These are phyloP conservation scores for Xylariales sp. DNA, from an alignment of 2,329 filamentous ascomycete species.

Conservation along the genomic window DNA sequence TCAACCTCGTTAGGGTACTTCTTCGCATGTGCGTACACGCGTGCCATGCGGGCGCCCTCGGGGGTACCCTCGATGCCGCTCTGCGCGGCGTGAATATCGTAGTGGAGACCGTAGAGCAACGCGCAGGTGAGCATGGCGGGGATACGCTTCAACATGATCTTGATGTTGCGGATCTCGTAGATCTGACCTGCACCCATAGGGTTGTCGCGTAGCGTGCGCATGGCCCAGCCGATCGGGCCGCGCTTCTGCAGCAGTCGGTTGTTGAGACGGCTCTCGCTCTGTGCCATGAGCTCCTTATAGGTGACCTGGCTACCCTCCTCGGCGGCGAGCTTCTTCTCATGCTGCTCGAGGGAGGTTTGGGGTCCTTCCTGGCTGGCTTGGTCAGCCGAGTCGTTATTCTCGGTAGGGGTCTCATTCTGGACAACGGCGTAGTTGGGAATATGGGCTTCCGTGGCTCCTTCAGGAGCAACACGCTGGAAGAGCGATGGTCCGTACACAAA, in stretches of 20 bases:
- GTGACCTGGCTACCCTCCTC: conserved; percentile 45
- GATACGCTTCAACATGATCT: conserved; percentile 57
- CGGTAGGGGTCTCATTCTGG: conserved; percentile 58
- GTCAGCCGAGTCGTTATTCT: conserved; percentile 29
- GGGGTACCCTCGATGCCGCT: conserved; percentile 66
- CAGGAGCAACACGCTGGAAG: conserved; percentile 52
- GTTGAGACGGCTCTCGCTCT: conserved; percentile 55
- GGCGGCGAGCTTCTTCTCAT: conserved; percentile 39
- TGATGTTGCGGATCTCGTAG: conserved; percentile 71
- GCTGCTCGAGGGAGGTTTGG: conserved; percentile 19
- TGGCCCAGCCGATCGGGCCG: conserved; percentile 77
- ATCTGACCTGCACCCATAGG: conserved; percentile 67
- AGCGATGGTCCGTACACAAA: conserved; percentile 60
- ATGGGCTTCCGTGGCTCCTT: conserved; percentile 46
- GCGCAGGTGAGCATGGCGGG: conserved; percentile 63
- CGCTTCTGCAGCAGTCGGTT: conserved; percentile 56
- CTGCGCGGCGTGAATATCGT: conserved; percentile 78
- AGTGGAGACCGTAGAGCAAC: conserved; percentile 70
- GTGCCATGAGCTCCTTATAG: conserved; percentile 59
- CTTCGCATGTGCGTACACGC: conserved; percentile 58
- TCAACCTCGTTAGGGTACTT: conserved; percentile 70
- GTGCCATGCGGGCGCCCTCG: conserved; percentile 66
- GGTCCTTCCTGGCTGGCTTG: too few species aligned
- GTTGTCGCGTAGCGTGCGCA: conserved; percentile 72
- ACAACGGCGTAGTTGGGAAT: conserved; percentile 77